Percentiles rank a stretch among this genome's conserved stretches.
These are phyloP conservation scores for Scheffersomyces illinoinensis DNA, from an alignment of 1,139 yeast genomes.

Conservation along the genomic window DNA sequence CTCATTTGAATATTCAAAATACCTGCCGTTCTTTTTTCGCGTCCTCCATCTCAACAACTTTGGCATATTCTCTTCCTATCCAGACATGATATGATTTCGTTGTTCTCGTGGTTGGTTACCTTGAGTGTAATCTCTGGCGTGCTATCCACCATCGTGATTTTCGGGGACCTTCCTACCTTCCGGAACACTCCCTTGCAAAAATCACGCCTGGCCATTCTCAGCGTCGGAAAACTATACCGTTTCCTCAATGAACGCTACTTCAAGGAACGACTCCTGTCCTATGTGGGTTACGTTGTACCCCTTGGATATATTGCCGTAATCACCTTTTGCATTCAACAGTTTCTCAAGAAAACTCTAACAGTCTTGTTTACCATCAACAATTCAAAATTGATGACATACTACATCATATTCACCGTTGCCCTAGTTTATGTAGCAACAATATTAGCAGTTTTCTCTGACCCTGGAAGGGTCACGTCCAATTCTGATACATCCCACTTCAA, in stretches of 20 bases:
- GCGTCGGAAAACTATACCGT: conserved; percentile 5
- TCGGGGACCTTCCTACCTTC: conserved; percentile 57
- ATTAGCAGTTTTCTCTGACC: conserved; percentile 52
- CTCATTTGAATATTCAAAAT: background rate
- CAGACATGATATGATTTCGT: background rate
- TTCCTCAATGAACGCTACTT: conserved; percentile 10
- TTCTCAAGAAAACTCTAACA: conserved; percentile 41
- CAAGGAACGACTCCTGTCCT: conserved; percentile 17
- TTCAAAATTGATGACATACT: conserved; percentile 13
- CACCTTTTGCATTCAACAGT: conserved; percentile 46
- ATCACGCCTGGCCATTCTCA: conserved; percentile 13
- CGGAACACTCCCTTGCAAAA: conserved; percentile 34
- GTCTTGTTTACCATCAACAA: conserved; percentile 16
- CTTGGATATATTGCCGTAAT: conserved; percentile 46
- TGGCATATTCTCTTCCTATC: background rate
- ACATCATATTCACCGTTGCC: conserved; percentile 31
- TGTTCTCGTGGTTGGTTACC: background rate
- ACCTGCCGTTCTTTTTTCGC: background rate
- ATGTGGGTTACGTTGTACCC: conserved; percentile 49
- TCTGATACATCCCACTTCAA: conserved; percentile 21
- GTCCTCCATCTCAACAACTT: background rate
- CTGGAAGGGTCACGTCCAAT: conserved; percentile 43
- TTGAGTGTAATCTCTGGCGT: background rate
- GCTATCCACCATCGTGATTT: conserved; percentile 29
- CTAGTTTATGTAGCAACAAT: conserved; percentile 36